phyloP scores from a whole-genome alignment of 345 rosid genomes.

The Gossypium herbaceum region DNA sequence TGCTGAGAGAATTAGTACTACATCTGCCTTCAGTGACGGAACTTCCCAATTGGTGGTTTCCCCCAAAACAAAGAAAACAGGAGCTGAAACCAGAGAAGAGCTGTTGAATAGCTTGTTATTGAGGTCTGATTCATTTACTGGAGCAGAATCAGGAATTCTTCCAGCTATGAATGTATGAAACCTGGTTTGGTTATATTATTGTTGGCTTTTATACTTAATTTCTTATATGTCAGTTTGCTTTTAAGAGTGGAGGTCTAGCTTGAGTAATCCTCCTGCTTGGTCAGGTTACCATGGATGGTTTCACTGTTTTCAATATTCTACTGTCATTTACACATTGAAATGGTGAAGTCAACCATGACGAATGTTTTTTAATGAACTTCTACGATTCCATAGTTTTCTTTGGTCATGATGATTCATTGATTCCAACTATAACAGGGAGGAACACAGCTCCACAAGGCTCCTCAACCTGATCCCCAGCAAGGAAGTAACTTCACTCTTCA shows the following conservation, averaged over 20 bases:
- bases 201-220: conserved; percentile 13
- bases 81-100: conserved; percentile 81
- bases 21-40: conserved; percentile 70
- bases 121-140: conserved; percentile 49
- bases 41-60: conserved; percentile 51
- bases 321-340: neutral
- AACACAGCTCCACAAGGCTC: conserved; percentile 36
- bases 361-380: neutral
- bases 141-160: conserved; percentile 43
- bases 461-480: conserved; percentile 58
- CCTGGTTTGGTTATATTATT: conserved; percentile 6
- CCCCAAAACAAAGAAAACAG: conserved; percentile 90
- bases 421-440: conserved; percentile 60
- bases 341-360: conserved; percentile 3
- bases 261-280: conserved; percentile 4
- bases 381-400: neutral
- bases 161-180: conserved; percentile 60
- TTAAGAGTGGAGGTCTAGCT: neutral
- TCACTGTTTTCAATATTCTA: neutral
- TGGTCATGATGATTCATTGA: conserved; percentile 8
- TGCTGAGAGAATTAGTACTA: conserved; percentile 84
- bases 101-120: conserved; percentile 51
- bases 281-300: conserved; percentile 11
- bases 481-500: conserved; percentile 80
- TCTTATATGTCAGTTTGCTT: conserved; percentile 4